A percentile compares a stretch with the other conserved stretches of the same genome.
Conservation (phyloP, 805 yeast genomes). For the Saccharomycopsis oosterbeekiorum region DNA sequence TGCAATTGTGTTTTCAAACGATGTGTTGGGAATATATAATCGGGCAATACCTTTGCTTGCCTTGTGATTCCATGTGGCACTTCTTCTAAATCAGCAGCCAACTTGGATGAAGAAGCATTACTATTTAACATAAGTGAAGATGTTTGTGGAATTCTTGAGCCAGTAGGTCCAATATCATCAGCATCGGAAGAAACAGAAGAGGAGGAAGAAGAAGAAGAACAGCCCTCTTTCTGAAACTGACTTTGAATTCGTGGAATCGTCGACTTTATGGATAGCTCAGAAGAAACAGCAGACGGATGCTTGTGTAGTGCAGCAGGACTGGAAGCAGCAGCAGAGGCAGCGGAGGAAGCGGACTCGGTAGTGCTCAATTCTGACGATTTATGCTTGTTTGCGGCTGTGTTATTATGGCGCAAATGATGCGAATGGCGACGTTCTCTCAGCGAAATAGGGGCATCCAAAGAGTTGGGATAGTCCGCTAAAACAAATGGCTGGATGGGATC, state of each 20-base stretch:
- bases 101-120: not conserved
- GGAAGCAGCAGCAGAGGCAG: no score
- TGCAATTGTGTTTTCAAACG: constrained; percentile 59
- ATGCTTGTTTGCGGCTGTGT: not conserved
- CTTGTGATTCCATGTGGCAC: constrained; percentile 91
- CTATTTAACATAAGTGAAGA: not conserved
- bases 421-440: constrained; percentile 29
- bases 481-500: constrained; percentile 73
- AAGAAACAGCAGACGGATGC: not conserved
- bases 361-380: not conserved
- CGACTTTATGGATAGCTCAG: not conserved
- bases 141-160: not conserved
- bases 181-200: not conserved
- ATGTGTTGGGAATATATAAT: constrained; percentile 81
- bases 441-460: constrained; percentile 66
- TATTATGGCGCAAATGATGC: constrained; percentile 1
- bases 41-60: constrained; percentile 63
- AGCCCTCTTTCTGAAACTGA: constrained; percentile 6
- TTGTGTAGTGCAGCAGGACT: no score
- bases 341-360: no score
- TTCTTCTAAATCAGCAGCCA: constrained; percentile 52
- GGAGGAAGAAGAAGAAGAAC: not conserved
- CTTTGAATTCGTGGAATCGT: constrained; percentile 12
- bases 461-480: constrained; percentile 61
- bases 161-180: not conserved